These are phyloP conservation scores for Corynespora cassiicola DNA, from an alignment of 2,329 filamentous ascomycete genomes.

Conservation along the genomic window DNA sequence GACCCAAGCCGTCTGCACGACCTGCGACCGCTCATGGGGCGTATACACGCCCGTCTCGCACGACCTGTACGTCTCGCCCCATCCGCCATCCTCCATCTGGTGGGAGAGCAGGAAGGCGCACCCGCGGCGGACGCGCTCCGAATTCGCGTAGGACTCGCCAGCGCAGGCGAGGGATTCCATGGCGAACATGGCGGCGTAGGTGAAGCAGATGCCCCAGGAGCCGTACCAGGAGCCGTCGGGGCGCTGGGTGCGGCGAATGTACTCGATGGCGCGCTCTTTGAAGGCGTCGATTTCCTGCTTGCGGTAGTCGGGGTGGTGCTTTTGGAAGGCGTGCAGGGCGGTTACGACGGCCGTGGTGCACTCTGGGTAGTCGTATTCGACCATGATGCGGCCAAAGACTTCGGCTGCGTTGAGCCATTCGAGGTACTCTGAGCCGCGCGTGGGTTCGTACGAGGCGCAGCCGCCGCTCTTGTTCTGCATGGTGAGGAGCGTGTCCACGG, in stretches of 20 bases:
- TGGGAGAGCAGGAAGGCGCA: slow-evolving; percentile 87
- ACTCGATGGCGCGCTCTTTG: slow-evolving; percentile 75
- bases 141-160: slow-evolving; percentile 82
- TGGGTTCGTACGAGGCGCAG: slow-evolving; percentile 87
- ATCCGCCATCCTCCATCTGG: slow-evolving; percentile 89
- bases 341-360: slow-evolving; percentile 96
- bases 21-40: slow-evolving; percentile 81
- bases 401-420: slow-evolving; percentile 94
- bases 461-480: slow-evolving; percentile 90
- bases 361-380: slow-evolving; percentile 97
- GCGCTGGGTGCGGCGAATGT: slow-evolving; percentile 81
- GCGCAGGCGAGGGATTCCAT: slow-evolving; percentile 82
- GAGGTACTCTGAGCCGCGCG: slow-evolving; percentile 76
- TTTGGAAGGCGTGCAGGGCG: slow-evolving; percentile 80
- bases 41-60: slow-evolving; percentile 79
- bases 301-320: slow-evolving; percentile 83
- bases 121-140: slow-evolving; percentile 71
- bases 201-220: slow-evolving; percentile 97
- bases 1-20: slow-evolving; percentile 95
- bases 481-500: slow-evolving; percentile 86
- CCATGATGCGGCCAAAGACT: slow-evolving; percentile 96
- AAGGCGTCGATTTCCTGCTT: slow-evolving; percentile 75
- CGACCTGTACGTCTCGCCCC: slow-evolving; percentile 92
- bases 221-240: slow-evolving; percentile 96
- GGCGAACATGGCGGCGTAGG: slow-evolving; percentile 96